Percentiles rank a stretch among this genome's conserved stretches.
phyloP scores from a whole-genome alignment of 2,329 filamentous ascomycete species.

The Ilyonectria destructans region DNA sequence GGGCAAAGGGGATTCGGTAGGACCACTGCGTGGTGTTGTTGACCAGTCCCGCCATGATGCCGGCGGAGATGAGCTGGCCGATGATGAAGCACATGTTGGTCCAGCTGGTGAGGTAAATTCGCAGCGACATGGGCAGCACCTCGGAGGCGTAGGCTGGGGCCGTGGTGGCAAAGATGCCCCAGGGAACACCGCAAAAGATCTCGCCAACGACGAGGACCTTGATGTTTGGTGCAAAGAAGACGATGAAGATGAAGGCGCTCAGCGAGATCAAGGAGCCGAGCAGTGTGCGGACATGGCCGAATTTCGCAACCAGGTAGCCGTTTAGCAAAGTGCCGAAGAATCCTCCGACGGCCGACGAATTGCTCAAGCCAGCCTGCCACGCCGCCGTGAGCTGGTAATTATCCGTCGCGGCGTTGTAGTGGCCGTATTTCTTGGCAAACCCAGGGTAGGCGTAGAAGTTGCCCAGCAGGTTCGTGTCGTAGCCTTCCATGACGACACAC shows the following conservation, averaged over 20 bases:
- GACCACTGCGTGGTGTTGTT: slow-evolving; percentile 58
- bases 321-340: slow-evolving; percentile 66
- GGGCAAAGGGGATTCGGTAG: slow-evolving; percentile 64
- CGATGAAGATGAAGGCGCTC: slow-evolving; percentile 62
- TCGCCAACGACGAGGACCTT: slow-evolving; percentile 60
- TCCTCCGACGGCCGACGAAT: slow-evolving; percentile 62
- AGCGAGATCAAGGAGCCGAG: slow-evolving; percentile 58
- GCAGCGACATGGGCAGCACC: slow-evolving; percentile 56
- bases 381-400: slow-evolving; percentile 60
- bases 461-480: slow-evolving; percentile 55
- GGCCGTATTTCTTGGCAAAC: slow-evolving; percentile 50
- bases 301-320: slow-evolving; percentile 62
- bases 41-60: slow-evolving; percentile 47
- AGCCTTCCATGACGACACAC: slow-evolving; percentile 63
- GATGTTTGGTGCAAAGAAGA: slow-evolving; percentile 62
- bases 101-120: slow-evolving; percentile 62
- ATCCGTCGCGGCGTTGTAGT: slow-evolving; percentile 45
- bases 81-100: slow-evolving; percentile 65
- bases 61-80: slow-evolving; percentile 62
- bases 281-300: slow-evolving; percentile 62
- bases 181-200: slow-evolving; percentile 64
- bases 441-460: slow-evolving; percentile 57
- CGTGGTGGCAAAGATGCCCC: slow-evolving; percentile 63
- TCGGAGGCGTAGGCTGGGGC: slow-evolving; percentile 65
- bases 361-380: slow-evolving; percentile 67